Percentiles rank a stretch among this genome's conserved stretches.
Evolutionary conservation across 75 land plant genomes (phyloP).

Genomic region (Pseudotsuga menziesii): DNA sequence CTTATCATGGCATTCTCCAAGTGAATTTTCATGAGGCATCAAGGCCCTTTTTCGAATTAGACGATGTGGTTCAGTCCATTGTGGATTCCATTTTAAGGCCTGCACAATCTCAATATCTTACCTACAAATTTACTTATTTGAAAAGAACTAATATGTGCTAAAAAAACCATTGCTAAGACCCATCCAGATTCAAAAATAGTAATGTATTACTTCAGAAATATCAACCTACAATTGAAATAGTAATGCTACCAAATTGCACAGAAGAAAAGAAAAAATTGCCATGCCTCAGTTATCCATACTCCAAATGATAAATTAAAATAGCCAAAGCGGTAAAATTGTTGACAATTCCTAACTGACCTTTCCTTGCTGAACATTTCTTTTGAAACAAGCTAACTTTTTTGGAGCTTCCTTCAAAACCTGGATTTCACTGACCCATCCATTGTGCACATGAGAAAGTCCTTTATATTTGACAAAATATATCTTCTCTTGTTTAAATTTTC

Average conservation of each 20-base stretch:
- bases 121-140: neutral
- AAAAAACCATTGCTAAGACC: constrained; percentile 1
- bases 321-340: neutral
- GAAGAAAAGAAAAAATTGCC: neutral
- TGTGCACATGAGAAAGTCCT: constrained; percentile 72
- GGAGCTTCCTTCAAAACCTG: constrained; percentile 45
- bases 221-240: neutral
- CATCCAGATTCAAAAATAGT: neutral
- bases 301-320: neutral
- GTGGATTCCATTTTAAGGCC: constrained; percentile 41
- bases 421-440: constrained; percentile 58
- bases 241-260: neutral
- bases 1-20: neutral
- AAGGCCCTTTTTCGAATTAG: constrained; percentile 46
- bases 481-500: constrained; percentile 10
- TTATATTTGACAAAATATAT: constrained; percentile 71
- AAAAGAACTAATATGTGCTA: neutral
- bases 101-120: neutral
- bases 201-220: neutral
- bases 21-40: constrained; percentile 9
- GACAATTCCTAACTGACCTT: constrained; percentile 21
- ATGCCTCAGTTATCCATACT: neutral
- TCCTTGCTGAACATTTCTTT: constrained; percentile 35
- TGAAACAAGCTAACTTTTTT: constrained; percentile 37
- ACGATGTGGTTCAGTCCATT: constrained; percentile 73